These are phyloP conservation scores for Candida xiaguanensis DNA, from an alignment of 805 yeast genomes.

Conservation along the genomic window DNA sequence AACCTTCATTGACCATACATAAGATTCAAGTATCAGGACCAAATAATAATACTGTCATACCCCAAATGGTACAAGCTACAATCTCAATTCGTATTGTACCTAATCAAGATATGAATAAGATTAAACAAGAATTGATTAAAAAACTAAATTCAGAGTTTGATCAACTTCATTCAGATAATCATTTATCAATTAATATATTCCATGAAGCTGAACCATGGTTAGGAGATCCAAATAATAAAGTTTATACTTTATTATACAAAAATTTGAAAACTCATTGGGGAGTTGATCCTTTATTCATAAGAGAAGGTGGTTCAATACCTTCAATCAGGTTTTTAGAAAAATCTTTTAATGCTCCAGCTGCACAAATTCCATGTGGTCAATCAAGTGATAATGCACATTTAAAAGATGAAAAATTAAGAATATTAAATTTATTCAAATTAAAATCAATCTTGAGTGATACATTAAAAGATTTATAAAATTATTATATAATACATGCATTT, in stretches of 20 bases:
- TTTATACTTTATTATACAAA: constrained; percentile 62
- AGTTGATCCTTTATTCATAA: constrained; percentile 74
- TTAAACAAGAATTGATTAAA: constrained; percentile 47
- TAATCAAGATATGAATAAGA: constrained; percentile 63
- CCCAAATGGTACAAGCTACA: constrained; percentile 71
- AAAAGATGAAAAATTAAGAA: constrained; percentile 78
- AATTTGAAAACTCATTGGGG: constrained; percentile 74
- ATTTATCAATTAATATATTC: constrained; percentile 54
- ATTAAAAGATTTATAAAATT: constrained; percentile 35
- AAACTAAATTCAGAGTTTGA: constrained; percentile 48
- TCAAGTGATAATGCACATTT: constrained; percentile 92
- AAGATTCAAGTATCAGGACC: constrained; percentile 87
- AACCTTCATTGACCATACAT: constrained; percentile 86
- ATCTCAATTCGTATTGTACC: constrained; percentile 88
- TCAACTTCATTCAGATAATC: constrained; percentile 56
- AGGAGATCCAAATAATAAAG: constrained; percentile 76
- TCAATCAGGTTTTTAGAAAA: constrained; percentile 82
- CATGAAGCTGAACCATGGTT: constrained; percentile 97
- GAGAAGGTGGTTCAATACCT: constrained; percentile 98
- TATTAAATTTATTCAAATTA: constrained; percentile 72
- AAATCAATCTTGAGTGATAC: constrained; percentile 59
- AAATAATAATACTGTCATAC: constrained; percentile 83
- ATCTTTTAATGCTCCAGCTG: constrained; percentile 80
- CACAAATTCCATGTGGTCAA: constrained; percentile 96
- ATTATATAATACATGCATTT: constrained; percentile 7